Percentiles rank a stretch among this genome's conserved stretches.
phyloP scores from a whole-genome alignment of 2,329 filamentous ascomycete species.

The Aureobasidium leucospermi region DNA sequence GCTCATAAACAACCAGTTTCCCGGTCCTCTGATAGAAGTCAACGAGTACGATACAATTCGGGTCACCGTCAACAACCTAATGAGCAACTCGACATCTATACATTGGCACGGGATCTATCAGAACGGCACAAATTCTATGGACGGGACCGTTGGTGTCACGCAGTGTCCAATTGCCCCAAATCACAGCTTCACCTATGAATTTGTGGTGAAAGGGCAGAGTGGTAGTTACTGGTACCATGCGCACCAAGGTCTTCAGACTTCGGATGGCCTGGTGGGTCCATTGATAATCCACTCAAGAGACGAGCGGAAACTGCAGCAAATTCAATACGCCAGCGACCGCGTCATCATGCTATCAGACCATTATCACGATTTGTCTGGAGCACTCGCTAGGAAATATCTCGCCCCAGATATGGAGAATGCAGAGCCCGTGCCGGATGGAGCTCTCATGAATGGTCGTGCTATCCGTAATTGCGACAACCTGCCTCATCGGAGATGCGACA shows the following conservation, averaged over 20 bases:
- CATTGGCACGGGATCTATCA: conserved; percentile 67
- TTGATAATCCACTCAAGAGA: conserved; percentile 49
- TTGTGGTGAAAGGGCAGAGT: conserved; percentile 41
- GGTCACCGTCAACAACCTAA: conserved; percentile 57
- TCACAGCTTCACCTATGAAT: conserved; percentile 51
- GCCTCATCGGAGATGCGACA: conserved; percentile 31
- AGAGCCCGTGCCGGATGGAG: conserved; percentile 48
- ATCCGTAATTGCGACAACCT: conserved; percentile 31
- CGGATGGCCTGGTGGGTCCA: conserved; percentile 56
- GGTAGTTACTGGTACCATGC: conserved; percentile 56
- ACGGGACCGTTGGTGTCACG: conserved; percentile 56
- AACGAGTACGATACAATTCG: conserved; percentile 60
- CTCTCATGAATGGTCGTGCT: conserved; percentile 36
- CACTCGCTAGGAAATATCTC: conserved; percentile 48
- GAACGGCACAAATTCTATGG: conserved; percentile 60
- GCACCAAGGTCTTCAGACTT: conserved; percentile 51
- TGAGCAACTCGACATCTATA: conserved; percentile 50
- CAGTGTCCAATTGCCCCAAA: conserved; percentile 57
- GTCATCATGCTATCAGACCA: conserved; percentile 60
- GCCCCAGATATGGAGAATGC: conserved; percentile 41
- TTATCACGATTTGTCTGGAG: conserved; percentile 51
- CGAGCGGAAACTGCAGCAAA: conserved; percentile 35
- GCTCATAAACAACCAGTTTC: conserved; percentile 34
- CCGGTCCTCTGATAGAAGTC: conserved; percentile 33
- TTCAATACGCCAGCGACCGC: conserved; percentile 46